A percentile compares a stretch with the other conserved stretches of the same genome.
Evolutionary conservation across 805 yeast species (phyloP).

Genomic region (Saccharomycopsis schoenii): DNA sequence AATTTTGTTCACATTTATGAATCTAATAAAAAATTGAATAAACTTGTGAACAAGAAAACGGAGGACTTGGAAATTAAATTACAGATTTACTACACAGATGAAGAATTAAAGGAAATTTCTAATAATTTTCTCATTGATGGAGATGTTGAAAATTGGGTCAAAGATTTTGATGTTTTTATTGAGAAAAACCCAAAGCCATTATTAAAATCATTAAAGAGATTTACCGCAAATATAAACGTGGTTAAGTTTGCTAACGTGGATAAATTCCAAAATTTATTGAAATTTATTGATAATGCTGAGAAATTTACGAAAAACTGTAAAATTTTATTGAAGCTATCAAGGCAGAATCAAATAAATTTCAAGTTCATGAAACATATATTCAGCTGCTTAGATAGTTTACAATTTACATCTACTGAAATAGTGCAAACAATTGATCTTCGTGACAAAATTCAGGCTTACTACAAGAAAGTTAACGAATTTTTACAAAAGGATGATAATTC

Average conservation of each 20-base stretch:
- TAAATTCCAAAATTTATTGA: conserved; percentile 29
- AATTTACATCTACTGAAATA: conserved; percentile 48
- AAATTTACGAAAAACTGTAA: conserved; percentile 49
- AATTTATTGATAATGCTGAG: conserved; percentile 36
- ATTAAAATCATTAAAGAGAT: conserved; percentile 32
- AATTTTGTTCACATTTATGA: conserved; percentile 24
- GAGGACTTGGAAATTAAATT: conserved; percentile 30
- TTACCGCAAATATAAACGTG: conserved; percentile 46
- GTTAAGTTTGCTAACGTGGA: conserved; percentile 31
- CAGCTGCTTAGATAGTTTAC: conserved; percentile 37
- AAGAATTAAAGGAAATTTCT: conserved; percentile 32
- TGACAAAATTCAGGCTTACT: conserved; percentile 42
- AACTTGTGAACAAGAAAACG: conserved; percentile 16
- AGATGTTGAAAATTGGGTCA: conserved; percentile 43
- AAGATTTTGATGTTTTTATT: conserved; percentile 34
- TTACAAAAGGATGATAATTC: conserved; percentile 26
- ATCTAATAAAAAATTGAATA: conserved; percentile 8
- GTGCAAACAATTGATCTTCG: conserved; percentile 47
- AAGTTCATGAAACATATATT: conserved; percentile 25
- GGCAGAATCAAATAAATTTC: not conserved
- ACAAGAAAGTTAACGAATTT: conserved; percentile 34
- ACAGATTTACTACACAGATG: conserved; percentile 43
- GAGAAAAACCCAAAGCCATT: conserved; percentile 35
- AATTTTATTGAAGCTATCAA: conserved; percentile 27
- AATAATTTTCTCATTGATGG: conserved; percentile 29